Evolutionary conservation across 345 rosid species (phyloP), one percentile per base, ranked within the genome.

Genomic region (Diplotaxis tenuifolia): DNA sequence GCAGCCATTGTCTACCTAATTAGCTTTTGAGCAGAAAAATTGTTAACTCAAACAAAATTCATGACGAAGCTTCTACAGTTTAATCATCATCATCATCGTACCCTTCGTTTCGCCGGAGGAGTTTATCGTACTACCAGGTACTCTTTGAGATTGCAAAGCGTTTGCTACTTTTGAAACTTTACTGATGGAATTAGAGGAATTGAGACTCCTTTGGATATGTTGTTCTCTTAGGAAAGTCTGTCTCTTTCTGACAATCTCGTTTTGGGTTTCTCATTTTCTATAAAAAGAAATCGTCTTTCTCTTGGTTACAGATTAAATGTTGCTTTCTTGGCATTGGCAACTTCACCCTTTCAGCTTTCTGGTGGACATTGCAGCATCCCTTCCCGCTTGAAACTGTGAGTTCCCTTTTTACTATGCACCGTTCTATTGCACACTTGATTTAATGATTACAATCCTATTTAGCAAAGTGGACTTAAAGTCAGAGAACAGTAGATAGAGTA

Each of bases 351-450:
- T 25, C 6, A 36, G 50, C 2, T 36, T 27, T 71, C 73, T 50
- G 40, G 38, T 71, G 76, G 68, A 38, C 36, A 27, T 15, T 20
- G 68, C 68, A 57, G 72, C 75, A 42, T 54, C 55, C 62, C 80
- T 8, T 76, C 74, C 3, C 72, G 57, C 62, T 77, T 71, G 65
- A 71, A 66, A 65, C 42, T 71, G 76, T 77, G 68, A 71, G 80
- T 15, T 5, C 4, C 50, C 19, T 21, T 56, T 16, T 59, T 21
- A 20, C 23, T 52, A 16, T 49, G 21, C 21, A 6, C 6, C 18
- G 25, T 34, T 56, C 11, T 20, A 21, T 23, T 18, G 15, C 45
- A 9, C 7, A 47, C 16, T 40, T 34, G 47, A 3, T 57, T 19
- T 65, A 32, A 50, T 60, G 23, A 74, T 74, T 50, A 34, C 73